Conservation (phyloP, 2,329 filamentous ascomycete species). For the Paraconiothyrium sp. region DNA sequence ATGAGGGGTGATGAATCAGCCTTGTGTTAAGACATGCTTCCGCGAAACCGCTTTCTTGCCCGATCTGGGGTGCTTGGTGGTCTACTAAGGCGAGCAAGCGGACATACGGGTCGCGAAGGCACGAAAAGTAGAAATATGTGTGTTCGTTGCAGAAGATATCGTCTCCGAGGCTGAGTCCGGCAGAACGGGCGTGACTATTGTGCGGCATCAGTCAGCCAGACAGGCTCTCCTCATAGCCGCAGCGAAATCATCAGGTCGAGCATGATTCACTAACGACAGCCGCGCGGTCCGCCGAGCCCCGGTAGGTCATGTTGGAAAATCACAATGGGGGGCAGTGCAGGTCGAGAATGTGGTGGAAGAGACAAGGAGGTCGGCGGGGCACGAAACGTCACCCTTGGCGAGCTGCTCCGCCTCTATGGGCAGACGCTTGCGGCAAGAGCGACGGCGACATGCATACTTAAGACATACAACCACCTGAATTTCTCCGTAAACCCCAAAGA, state of each 20-base stretch:
- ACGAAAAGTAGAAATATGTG: background rate
- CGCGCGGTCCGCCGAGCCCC: constrained; percentile 38
- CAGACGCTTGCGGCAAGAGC: constrained; percentile 24
- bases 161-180: constrained; percentile 38
- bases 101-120: constrained; percentile 18
- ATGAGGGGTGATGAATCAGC: constrained; percentile 8
- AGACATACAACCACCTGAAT: constrained; percentile 29
- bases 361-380: constrained; percentile 21
- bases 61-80: background rate
- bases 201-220: constrained; percentile 21
- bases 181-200: constrained; percentile 24
- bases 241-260: constrained; percentile 14
- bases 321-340: constrained; percentile 41
- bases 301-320: constrained; percentile 30
- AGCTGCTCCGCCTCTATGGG: constrained; percentile 14
- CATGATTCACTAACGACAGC: constrained; percentile 6
- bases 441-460: constrained; percentile 30
- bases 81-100: background rate
- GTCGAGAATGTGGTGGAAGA: constrained; percentile 29
- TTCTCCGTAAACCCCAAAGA: constrained; percentile 24
- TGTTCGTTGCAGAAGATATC: constrained; percentile 15
- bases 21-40: constrained; percentile 11
- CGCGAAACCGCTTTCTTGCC: constrained; percentile 1
- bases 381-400: constrained; percentile 22
- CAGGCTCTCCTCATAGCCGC: constrained; percentile 11